Evolutionary conservation across 176 grass and related monocot genomes (phyloP).

Genomic region (Melocanna baccifera): DNA sequence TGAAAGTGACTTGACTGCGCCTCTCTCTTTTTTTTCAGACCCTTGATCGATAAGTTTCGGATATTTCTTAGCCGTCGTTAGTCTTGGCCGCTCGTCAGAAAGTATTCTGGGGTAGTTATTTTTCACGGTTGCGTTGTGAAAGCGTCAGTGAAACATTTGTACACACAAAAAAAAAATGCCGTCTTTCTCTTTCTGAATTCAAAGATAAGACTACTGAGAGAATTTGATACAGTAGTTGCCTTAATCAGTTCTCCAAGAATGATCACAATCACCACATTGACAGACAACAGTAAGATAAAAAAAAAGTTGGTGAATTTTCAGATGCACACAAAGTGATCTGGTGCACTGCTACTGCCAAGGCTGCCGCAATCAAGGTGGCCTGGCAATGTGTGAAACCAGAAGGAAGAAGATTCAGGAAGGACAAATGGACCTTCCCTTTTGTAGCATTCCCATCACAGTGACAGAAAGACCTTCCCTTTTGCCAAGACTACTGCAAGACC

Average conservation of each 20-base stretch:
- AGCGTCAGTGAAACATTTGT: neutral
- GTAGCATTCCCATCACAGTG: neutral
- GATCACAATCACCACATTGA: neutral
- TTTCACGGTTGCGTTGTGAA: neutral
- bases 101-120: neutral
- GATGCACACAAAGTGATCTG: neutral
- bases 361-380: neutral
- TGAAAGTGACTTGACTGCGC: neutral
- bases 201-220: neutral
- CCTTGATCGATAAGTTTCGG: slow-evolving; percentile 10
- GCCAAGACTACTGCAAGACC: neutral
- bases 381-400: neutral
- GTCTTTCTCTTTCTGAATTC: neutral
- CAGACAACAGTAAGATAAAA: neutral
- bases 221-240: neutral
- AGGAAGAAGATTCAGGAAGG: neutral
- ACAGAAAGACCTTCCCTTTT: neutral
- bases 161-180: neutral
- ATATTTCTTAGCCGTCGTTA: neutral
- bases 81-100: neutral
- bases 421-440: neutral
- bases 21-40: neutral
- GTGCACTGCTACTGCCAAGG: neutral
- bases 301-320: neutral
- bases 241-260: neutral